Evolutionary conservation across 352 stramenopile genomes (phyloP), one percentile per base, ranked within the genome.

Genomic region (Globisporangium spinosum): DNA sequence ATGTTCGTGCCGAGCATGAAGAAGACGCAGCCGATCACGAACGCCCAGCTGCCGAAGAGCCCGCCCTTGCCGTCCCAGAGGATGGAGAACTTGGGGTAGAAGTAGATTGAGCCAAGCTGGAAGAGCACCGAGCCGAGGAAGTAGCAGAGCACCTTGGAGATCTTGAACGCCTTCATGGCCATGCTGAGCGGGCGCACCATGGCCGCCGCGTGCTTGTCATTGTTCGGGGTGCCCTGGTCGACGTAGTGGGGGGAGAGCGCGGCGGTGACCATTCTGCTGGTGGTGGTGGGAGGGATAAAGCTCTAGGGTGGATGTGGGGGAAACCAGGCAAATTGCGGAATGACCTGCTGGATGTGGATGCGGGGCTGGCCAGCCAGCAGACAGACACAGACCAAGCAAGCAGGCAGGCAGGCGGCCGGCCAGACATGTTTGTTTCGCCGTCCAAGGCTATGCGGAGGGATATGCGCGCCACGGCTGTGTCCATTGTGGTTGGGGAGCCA

Each of bases 61-160:
- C 74, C 77, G 60, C 73, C 87, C 25, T 91, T 72, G 66, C 84
- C 83, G 35, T 83, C 58, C 80, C 82, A 89, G 38, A 87, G 59
- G 56, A 78, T 77, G n/a, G 75, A 76, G 71, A 83, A 89, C 64
- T 91, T 77, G 23, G 87, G 87, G 73, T 91, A 94, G 75, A 85
- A 94, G 66, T 87, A 86, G 67, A 93, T 86, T 64, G 87, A 94
- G 66, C 87, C 87, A 43, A 85, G 27, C 25, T 93, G 72, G 76
- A 94, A 94, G 63, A 91, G 76, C 65, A 86, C 22, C 27, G 83
- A 90, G 59, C 87, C 84, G 35, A 87, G 51, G 58, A 89, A 80
- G 73, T 87, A 94, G 32, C 63, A 62, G 20, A 79, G 55, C 35
- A 87, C 77, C 59, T 83, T 82, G 35, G 64, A 62, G 35, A 90